Evolutionary conservation across 1,284 basidiomycete genomes (phyloP).

Genomic region (Vanrija sp.): DNA sequence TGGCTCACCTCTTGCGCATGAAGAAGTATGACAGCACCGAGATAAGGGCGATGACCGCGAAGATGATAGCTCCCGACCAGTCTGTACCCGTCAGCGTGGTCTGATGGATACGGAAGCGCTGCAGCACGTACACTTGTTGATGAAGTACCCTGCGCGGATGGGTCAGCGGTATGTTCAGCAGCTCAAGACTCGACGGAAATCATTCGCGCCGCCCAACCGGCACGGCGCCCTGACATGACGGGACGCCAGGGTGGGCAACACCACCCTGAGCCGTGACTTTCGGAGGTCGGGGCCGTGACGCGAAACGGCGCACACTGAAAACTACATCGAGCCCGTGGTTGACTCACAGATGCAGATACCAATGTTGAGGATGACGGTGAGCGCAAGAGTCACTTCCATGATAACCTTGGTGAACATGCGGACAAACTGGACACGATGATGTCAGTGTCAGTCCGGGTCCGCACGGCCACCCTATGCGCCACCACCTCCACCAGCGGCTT

Average conservation of each 20-base stretch:
- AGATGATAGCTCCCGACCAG: slow-evolving; percentile 59
- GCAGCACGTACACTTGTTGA: slow-evolving; percentile 55
- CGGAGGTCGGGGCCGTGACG: not conserved
- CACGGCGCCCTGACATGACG: too few relatives aligned
- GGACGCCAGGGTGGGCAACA: not conserved
- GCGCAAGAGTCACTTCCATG: slow-evolving; percentile 72
- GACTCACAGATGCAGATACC: slow-evolving; percentile 48
- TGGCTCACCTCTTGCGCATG: slow-evolving; percentile 43
- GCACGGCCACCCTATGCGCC: not conserved
- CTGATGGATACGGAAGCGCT: not conserved
- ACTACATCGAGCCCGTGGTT: not conserved
- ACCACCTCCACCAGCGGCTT: too few relatives aligned
- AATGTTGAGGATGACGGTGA: slow-evolving; percentile 69
- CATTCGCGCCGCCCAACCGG: too few relatives aligned
- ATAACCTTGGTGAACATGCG: slow-evolving; percentile 72
- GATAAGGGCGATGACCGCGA: slow-evolving; percentile 66
- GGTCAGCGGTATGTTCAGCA: slow-evolving; percentile 3
- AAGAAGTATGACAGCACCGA: slow-evolving; percentile 67
- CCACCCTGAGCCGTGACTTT: too few relatives aligned
- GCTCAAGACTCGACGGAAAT: not conserved
- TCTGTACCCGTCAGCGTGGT: slow-evolving; percentile 21
- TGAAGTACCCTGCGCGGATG: slow-evolving; percentile 60
- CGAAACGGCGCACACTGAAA: not conserved
- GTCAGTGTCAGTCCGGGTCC: not conserved
- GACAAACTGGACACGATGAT: slow-evolving; percentile 50